These are phyloP conservation scores for Leishmania guyanensis DNA, from an alignment of 208 protist genomes.

Conservation along the genomic window DNA sequence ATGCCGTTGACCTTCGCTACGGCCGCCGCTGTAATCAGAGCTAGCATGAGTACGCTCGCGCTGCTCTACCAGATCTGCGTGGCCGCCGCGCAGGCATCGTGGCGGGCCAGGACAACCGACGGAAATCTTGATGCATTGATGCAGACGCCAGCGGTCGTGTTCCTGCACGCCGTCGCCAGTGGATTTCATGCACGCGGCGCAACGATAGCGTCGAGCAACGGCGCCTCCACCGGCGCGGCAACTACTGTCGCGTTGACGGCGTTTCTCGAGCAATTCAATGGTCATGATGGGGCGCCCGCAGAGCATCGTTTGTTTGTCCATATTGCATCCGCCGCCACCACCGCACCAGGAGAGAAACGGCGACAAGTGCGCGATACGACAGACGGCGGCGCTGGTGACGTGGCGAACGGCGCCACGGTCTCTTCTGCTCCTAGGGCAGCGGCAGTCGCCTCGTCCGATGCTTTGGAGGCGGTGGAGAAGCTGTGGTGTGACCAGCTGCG, in stretches of 20 bases:
- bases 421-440: not conserved
- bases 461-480: slow-evolving; percentile 9
- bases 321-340: slow-evolving; percentile 6
- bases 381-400: not conserved
- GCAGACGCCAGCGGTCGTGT: slow-evolving; percentile 11
- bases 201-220: not conserved
- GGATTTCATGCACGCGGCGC: slow-evolving; percentile 16
- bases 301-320: slow-evolving; percentile 18
- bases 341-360: not conserved
- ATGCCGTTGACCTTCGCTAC: not conserved
- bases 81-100: slow-evolving; percentile 20
- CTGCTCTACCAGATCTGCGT: slow-evolving; percentile 30
- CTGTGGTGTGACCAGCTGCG: slow-evolving; percentile 10
- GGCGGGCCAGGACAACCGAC: slow-evolving; percentile 16
- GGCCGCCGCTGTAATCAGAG: not conserved
- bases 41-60: slow-evolving; percentile 22
- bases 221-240: not conserved
- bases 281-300: not conserved
- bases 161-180: slow-evolving; percentile 9
- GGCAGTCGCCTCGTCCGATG: not conserved
- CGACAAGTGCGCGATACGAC: not conserved
- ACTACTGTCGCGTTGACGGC: slow-evolving; percentile 7
- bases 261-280: slow-evolving; percentile 18
- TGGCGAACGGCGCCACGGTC: not conserved
- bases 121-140: slow-evolving; percentile 11